Evolutionary conservation across 441 rosid species (phyloP).

Genomic region (Populus trichocarpa): DNA sequence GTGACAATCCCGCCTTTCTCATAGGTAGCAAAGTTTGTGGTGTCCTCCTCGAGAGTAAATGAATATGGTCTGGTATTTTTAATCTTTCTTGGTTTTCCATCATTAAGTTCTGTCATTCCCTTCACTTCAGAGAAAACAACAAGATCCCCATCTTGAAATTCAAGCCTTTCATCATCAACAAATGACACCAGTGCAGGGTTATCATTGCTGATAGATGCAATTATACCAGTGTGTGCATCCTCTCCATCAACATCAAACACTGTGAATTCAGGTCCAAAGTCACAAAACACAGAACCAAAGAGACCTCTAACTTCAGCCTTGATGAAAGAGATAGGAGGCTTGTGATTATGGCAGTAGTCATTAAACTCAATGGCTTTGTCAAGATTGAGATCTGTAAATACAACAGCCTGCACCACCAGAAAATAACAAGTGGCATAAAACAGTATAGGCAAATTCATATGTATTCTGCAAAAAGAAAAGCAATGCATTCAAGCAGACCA

Average conservation of each 20-base stretch:
- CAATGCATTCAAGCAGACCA: background rate
- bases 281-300: constrained; percentile 89
- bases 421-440: background rate
- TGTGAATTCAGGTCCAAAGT: constrained; percentile 84
- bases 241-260: constrained; percentile 90
- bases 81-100: constrained; percentile 84
- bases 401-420: constrained; percentile 63
- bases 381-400: constrained; percentile 65
- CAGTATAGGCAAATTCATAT: background rate
- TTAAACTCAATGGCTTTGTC: constrained; percentile 67
- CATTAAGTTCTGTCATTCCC: constrained; percentile 89
- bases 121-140: constrained; percentile 91
- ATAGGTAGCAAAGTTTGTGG: constrained; percentile 57
- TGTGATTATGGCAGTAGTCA: constrained; percentile 74
- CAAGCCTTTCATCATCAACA: constrained; percentile 93
- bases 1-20: constrained; percentile 90
- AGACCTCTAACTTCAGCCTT: constrained; percentile 92
- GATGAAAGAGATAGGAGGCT: constrained; percentile 81
- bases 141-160: constrained; percentile 88
- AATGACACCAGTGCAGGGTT: constrained; percentile 75
- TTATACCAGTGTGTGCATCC: constrained; percentile 88
- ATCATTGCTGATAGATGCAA: constrained; percentile 89
- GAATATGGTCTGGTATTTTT: constrained; percentile 74
- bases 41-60: constrained; percentile 81
- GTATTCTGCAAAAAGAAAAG: background rate